Base-by-base conservation (phyloP, 805 yeast species). In the Hemisphaericaspora nanyangensis region DNA sequence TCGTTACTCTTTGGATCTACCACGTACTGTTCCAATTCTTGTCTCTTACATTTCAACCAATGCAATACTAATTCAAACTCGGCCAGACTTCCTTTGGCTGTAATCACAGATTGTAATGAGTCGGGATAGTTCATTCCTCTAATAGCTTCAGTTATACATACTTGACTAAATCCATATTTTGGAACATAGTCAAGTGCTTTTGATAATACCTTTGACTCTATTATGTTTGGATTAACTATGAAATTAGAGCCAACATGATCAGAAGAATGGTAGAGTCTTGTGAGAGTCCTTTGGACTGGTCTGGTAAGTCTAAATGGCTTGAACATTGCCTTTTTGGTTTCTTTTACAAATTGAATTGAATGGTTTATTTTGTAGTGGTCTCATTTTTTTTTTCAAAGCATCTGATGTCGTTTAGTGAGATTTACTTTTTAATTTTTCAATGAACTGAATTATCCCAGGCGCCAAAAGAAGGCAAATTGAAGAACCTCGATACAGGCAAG, bases 21-120 rank as follows among this genome's bases (percentile, higher is more conserved):
- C n/a, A 59, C 59, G 37, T 60, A 52, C 5, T 51, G 52, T 22
- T 54, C 45, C 40, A 76, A 52, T 26, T 57, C 55, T 36, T 67
- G 65, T 47, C 81, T 49, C 37, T 62, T 64, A 24, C 58, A 42
- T 49, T 79, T 68, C 48, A 76, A 70, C 58, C 70, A 68, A 31
- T 74, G 70, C 30, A 80, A 54, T 59, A 80, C 77, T 42, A 77
- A 72, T 56, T 70, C 76, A 36, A 80, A 73, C 44, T 84, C 72
- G 38, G 79, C 78, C 29, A 70, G 62, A 8, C 66, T 60, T 4
- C 80, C 79, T 29, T 52, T 46, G 22, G 66, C 56, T 3, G 68
- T 55, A 29, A 76, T 63, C 1, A 68, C 56, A 3, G 70, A 63
- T 31, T 58, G 64, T 10, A 74, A 70, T 42, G 54, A 76, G 62